These are phyloP conservation scores for Lophiotrema nucula DNA, from an alignment of 495 filamentous ascomycete species.

Conservation along the genomic window DNA sequence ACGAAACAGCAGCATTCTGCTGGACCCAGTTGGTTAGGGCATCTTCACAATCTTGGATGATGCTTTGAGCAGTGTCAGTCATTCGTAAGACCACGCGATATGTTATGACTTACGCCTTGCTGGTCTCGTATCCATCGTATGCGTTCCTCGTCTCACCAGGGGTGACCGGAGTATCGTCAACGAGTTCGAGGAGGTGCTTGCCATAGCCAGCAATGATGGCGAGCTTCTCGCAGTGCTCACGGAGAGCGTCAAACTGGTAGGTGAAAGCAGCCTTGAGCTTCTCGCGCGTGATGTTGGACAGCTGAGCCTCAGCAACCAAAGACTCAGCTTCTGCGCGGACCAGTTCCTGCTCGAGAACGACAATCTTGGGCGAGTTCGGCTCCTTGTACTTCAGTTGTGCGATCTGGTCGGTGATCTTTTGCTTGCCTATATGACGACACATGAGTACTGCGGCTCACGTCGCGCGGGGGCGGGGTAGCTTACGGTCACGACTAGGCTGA, in stretches of 20 bases:
- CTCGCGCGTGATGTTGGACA: constrained; percentile 98
- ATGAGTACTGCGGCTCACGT: too few species aligned
- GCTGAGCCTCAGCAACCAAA: constrained; percentile 92
- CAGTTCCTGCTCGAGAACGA: constrained; percentile 96
- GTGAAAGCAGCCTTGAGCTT: constrained; percentile 98
- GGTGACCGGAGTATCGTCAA: constrained; percentile 95
- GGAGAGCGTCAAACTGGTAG: constrained; percentile 96
- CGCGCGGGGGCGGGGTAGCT: constrained; percentile 38
- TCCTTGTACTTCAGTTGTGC: constrained; percentile 99
- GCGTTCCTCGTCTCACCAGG: constrained; percentile 94
- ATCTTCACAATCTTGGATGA: constrained; percentile 99
- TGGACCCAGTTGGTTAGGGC: constrained; percentile 94
- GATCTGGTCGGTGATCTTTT: constrained; percentile 99
- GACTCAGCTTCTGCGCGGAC: constrained; percentile 98
- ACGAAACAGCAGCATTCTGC: constrained; percentile 80
- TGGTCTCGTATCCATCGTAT: constrained; percentile 97
- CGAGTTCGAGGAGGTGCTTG: constrained; percentile 90
- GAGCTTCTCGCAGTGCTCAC: constrained; percentile 97
- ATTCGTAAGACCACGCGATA: background rate
- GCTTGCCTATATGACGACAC: constrained; percentile 73
- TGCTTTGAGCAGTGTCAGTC: constrained; percentile 47
- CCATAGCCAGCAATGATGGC: constrained; percentile 97
- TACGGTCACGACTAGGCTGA: constrained; percentile 95
- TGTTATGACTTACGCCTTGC: constrained; percentile 64
- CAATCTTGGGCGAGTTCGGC: constrained; percentile 93